These are phyloP conservation scores for Lavandula angustifolia DNA, from an alignment of 257 asterid genomes.

Conservation along the genomic window DNA sequence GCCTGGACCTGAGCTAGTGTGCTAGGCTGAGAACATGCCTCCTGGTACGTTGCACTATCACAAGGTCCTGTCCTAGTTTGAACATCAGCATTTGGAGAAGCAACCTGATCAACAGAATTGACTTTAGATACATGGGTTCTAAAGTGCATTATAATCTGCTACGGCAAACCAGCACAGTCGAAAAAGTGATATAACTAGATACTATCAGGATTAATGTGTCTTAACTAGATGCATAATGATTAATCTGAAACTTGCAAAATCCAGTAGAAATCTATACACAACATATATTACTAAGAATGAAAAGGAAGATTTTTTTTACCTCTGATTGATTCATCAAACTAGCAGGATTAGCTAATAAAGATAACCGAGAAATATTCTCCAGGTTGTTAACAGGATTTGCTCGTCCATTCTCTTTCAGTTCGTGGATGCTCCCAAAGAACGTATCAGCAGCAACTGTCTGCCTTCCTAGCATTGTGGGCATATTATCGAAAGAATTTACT, in stretches of 20 bases:
- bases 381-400: constrained; percentile 49
- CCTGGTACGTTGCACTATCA: constrained; percentile 46
- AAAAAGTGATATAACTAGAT: neutral
- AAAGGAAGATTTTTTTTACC: constrained; percentile 44
- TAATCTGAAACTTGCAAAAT: neutral
- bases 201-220: neutral
- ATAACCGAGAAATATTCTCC: constrained; percentile 52
- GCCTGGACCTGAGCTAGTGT: constrained; percentile 62
- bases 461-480: constrained; percentile 64
- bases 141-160: constrained; percentile 9
- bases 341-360: constrained; percentile 52
- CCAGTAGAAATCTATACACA: constrained; percentile 12
- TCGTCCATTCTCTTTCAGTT: constrained; percentile 51
- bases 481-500: constrained; percentile 64
- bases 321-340: constrained; percentile 54
- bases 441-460: constrained; percentile 52
- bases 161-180: neutral
- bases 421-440: constrained; percentile 59
- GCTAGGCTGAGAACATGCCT: constrained; percentile 48
- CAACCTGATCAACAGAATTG: constrained; percentile 50
- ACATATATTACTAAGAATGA: constrained; percentile 18
- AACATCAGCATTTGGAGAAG: constrained; percentile 46
- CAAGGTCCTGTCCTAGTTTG: constrained; percentile 42
- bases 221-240: constrained; percentile 10
- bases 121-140: constrained; percentile 27